These are phyloP conservation scores for Melanopsichium pennsylvanicum DNA, from an alignment of 1,284 basidiomycete species.

Conservation along the genomic window DNA sequence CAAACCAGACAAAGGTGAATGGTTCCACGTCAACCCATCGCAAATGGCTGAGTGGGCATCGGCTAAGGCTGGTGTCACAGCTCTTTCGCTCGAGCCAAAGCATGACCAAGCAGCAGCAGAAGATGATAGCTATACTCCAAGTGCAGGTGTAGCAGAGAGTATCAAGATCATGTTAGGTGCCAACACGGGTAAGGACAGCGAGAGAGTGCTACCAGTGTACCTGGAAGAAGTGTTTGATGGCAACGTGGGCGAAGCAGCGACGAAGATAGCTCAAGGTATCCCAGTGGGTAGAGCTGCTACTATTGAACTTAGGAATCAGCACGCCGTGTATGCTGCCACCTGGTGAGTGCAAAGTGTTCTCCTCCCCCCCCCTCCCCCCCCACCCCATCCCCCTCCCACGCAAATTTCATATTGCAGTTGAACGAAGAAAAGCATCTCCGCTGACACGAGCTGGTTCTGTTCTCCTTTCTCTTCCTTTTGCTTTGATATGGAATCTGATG, in stretches of 20 bases:
- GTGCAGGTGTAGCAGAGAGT: conserved; percentile 38
- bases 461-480: no score
- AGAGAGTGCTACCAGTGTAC: conserved; percentile 54
- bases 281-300: conserved; percentile 85
- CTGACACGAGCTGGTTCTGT: no score
- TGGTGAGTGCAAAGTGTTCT: conserved; percentile 77
- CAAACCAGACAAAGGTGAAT: conserved; percentile 78
- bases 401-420: no score
- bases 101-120: no score
- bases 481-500: background rate
- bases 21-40: conserved; percentile 84
- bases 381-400: no score
- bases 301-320: conserved; percentile 91
- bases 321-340: conserved; percentile 92
- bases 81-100: conserved; percentile 8
- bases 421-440: no score
- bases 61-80: conserved; percentile 83
- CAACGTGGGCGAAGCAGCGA: conserved; percentile 75
- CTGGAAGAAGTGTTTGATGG: conserved; percentile 70
- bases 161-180: conserved; percentile 39
- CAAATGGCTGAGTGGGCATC: conserved; percentile 80
- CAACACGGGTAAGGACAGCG: background rate
- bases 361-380: background rate
- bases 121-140: conserved; percentile 41
- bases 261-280: conserved; percentile 75